Evolutionary conservation across 495 filamentous ascomycete species (phyloP).

Genomic region (Aspergillus conjunctus): DNA sequence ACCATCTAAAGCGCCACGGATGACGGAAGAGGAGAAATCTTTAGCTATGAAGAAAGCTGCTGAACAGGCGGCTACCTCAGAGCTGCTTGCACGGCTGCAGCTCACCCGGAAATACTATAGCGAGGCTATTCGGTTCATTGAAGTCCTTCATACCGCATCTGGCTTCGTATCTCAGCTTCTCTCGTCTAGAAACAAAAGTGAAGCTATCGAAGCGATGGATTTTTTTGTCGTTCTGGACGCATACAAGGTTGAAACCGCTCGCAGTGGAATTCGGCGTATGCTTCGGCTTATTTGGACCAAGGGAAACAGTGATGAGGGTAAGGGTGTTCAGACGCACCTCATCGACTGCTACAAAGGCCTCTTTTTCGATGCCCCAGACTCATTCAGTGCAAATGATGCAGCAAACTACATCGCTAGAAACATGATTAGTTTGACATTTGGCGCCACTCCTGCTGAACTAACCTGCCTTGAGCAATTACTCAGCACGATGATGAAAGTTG

Average conservation of each 20-base stretch:
- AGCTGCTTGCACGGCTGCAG: conserved; percentile 80
- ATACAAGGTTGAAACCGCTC: conserved; percentile 91
- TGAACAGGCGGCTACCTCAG: conserved; percentile 72
- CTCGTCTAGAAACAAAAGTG: conserved; percentile 92
- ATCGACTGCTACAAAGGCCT: conserved; percentile 96
- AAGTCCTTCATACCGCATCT: conserved; percentile 84
- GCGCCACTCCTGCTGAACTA: conserved; percentile 88
- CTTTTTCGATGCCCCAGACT: conserved; percentile 91
- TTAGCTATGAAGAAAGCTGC: conserved; percentile 63
- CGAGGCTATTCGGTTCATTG: conserved; percentile 92
- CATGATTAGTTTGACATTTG: conserved; percentile 98
- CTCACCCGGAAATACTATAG: conserved; percentile 86
- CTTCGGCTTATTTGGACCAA: conserved; percentile 98
- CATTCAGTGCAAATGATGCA: conserved; percentile 83
- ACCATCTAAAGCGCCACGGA: conserved; percentile 59
- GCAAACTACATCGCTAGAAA: conserved; percentile 96
- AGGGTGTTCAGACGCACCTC: conserved; percentile 94
- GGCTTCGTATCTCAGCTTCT: conserved; percentile 79
- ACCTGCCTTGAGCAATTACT: conserved; percentile 94
- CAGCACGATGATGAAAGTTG: conserved; percentile 95
- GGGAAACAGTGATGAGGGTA: conserved; percentile 97
- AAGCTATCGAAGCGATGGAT: conserved; percentile 99
- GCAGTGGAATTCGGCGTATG: conserved; percentile 88
- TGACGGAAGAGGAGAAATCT: conserved; percentile 61
- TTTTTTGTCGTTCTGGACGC: conserved; percentile 93